These are phyloP conservation scores for Trametes punicea DNA, from an alignment of 768 basidiomycete species.

Conservation along the genomic window DNA sequence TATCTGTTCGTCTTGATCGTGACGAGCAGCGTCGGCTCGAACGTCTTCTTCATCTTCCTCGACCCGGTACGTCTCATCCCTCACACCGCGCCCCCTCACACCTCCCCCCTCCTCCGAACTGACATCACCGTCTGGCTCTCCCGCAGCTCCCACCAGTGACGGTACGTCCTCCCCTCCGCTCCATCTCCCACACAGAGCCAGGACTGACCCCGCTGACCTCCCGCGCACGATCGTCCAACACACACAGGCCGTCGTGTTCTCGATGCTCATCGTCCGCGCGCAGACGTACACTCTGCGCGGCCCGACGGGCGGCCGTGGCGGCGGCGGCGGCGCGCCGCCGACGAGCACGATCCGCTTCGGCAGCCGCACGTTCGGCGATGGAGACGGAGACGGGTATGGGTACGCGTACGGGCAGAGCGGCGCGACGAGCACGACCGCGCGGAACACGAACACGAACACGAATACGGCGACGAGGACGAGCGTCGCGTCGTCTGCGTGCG, in stretches of 20 bases:
- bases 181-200: neutral
- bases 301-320: neutral
- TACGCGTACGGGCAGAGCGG: too few relatives aligned
- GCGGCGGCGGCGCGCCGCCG: neutral
- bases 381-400: too few relatives aligned
- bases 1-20: slow-evolving; percentile 2
- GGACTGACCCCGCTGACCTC: neutral
- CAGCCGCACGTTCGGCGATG: too few relatives aligned
- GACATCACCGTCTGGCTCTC: neutral
- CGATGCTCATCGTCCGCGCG: slow-evolving; percentile 12
- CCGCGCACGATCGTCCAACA: too few relatives aligned
- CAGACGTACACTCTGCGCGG: neutral
- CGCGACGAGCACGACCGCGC: too few relatives aligned
- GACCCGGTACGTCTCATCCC: neutral
- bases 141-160: neutral
- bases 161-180: neutral
- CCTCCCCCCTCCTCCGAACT: neutral
- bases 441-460: too few relatives aligned
- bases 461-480: too few relatives aligned
- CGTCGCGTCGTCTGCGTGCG: too few relatives aligned
- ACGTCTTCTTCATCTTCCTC: slow-evolving; percentile 6
- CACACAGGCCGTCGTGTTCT: slow-evolving; percentile 4
- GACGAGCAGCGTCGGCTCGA: slow-evolving; percentile 1
- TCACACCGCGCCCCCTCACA: neutral
- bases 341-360: neutral